Evolutionary conservation across 2,329 filamentous ascomycete species (phyloP), one percentile per base, ranked within the genome.

Genomic region (Meredithiella fracta): DNA sequence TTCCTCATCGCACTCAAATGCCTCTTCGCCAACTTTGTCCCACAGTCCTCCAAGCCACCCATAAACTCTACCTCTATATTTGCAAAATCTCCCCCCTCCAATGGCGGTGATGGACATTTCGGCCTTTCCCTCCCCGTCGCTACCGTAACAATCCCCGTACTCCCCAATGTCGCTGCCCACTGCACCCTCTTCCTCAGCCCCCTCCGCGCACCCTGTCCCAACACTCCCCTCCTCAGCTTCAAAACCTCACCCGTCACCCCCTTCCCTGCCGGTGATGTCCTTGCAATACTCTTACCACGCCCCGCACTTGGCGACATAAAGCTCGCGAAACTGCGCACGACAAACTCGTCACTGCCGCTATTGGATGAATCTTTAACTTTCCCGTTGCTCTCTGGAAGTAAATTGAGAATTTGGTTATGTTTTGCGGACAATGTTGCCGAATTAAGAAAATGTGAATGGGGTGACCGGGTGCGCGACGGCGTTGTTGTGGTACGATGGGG

Each of bases 171-270:
- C 1, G 64, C 62, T 3, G 66, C 68, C 65, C 70, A 73, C 1
- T 66, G 66, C 4, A 73, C 70, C 5, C 65, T 64, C 51, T 66
- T 67, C n/a, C 53, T 37, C 38, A 17, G 38, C 26, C n/a, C n/a
- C n/a, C 22, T 53, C 47, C 3, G 47, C 15, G 14, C 26, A 11
- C 7, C 31, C 26, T 50, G 26, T 44, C n/a, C 44, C 44, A 11
- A 34, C 6, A 51, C 11, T n/a, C n/a, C n/a, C 23, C 34, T 44
- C 8, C 52, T 44, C 14, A 31, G 37, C 47, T 58, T 58, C 26
- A 58, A 51, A 11, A 58, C 54, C 6, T 52, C 56, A 22, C 51
- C 51, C n/a, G 56, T 40, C 2, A n/a, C 23, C 17, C 4, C 22
- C 6, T 44, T 29, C n/a, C 47, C 20, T 7, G 37, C 40, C 22